phyloP scores from a whole-genome alignment of 2,329 filamentous ascomycete genomes.

The Scedosporium dehoogii region DNA sequence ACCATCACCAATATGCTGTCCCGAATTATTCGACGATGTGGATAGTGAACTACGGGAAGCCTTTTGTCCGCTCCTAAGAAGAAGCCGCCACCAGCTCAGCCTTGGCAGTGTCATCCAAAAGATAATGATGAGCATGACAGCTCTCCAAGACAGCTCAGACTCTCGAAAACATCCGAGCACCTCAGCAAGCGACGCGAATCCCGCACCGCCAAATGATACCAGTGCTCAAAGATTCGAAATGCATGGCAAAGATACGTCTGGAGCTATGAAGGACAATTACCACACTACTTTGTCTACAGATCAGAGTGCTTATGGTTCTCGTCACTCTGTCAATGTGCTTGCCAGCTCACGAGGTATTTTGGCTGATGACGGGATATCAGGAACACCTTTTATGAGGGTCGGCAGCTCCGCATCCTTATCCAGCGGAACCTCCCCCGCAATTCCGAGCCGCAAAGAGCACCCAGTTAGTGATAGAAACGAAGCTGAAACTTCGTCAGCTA shows the following conservation, averaged over 20 bases:
- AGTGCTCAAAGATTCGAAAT: too few relatives aligned
- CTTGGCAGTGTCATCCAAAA: constrained; percentile 34
- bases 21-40: constrained; percentile 33
- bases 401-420: constrained; percentile 20
- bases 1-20: constrained; percentile 34
- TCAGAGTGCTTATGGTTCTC: neutral
- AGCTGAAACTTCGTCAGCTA: neutral
- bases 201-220: too few relatives aligned
- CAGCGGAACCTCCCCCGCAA: neutral
- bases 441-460: constrained; percentile 1
- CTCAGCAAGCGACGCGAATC: too few relatives aligned
- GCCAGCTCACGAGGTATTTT: neutral
- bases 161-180: too few relatives aligned
- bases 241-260: neutral
- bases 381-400: constrained; percentile 43
- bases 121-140: constrained; percentile 23
- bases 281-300: neutral
- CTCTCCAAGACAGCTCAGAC: neutral
- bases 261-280: neutral
- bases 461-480: neutral
- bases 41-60: constrained; percentile 34
- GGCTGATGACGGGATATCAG: constrained; percentile 41
- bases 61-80: constrained; percentile 40
- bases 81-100: constrained; percentile 26
- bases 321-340: neutral